Evolutionary conservation across 208 protist species (phyloP), one percentile per base, ranked within the genome.

Genomic region (Crithidia bombi): DNA sequence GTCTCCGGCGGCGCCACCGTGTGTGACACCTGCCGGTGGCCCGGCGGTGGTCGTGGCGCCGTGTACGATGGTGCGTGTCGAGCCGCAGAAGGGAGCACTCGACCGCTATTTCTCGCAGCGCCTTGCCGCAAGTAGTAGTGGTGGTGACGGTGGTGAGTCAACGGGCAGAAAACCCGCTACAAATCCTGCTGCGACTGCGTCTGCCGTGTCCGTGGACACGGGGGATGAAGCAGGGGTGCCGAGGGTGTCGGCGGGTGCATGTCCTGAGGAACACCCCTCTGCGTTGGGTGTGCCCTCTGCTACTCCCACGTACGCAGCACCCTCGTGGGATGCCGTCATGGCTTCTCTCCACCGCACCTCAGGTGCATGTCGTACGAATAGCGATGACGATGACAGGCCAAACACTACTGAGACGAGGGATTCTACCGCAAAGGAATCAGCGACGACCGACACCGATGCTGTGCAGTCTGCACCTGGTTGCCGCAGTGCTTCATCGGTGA

Each of bases 1-100:
- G 14, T 65, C 70, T 1, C 10, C 49, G n/a, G 32, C 64, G 4
- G 65, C 44, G 25, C 51, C 59, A 11, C 49, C 32, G 35, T 11
- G 49, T n/a, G 69, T 52, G 36, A 9, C 28, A 25, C 19, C 39
- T 10, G 56, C 50, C 25, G 50, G 39, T 3, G 46, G 73, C 23
- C 52, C 70, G 25, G 63, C 28, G 21, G 65, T 81, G 56, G 67
- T 73, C 12, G 71, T 88, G 28, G 72, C 83, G 23, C 90, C 90
- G 47, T 92, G 80, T 61, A 90, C 76, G 19, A 43, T 92, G 50
- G 86, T 93, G 57, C 91, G 91, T 15, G 82, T 92, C 49, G 88
- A 93, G 62, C 78, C 78, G 23, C 91, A 96, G 54, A 68, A 75
- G 38, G 91, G 91, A 2, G 87, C 90, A 32, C 65, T 95, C 32